Evolutionary conservation across 2,329 filamentous ascomycete species (phyloP).

Genomic region (Fusarium paranaense): DNA sequence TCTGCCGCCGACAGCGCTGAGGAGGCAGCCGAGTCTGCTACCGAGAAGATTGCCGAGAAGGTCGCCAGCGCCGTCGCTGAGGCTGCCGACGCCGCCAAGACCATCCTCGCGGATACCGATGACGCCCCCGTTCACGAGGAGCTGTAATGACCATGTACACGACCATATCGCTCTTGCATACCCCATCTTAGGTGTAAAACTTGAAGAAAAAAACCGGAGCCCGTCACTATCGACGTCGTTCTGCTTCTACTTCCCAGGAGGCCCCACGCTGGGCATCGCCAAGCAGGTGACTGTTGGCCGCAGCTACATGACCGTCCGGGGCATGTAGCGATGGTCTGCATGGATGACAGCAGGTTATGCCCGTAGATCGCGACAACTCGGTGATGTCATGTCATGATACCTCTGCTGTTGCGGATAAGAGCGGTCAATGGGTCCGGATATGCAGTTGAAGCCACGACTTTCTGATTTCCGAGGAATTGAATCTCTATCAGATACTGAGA

Average conservation of each 20-base stretch:
- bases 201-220: constrained; percentile 3
- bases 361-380: constrained; percentile 28
- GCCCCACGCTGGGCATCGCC: constrained; percentile 12
- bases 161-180: constrained; percentile 24
- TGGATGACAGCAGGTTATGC: constrained; percentile 6
- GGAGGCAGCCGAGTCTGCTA: constrained; percentile 51
- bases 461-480: not conserved
- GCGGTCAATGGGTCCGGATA: not conserved
- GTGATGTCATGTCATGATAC: constrained; percentile 28
- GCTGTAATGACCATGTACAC: constrained; percentile 55
- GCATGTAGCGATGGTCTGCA: constrained; percentile 17
- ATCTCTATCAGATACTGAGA: not conserved
- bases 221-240: constrained; percentile 13
- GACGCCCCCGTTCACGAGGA: constrained; percentile 70
- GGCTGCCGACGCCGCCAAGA: constrained; percentile 65
- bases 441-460: not conserved
- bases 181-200: constrained; percentile 10
- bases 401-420: not conserved
- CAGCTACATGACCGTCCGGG: constrained; percentile 17
- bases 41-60: constrained; percentile 57
- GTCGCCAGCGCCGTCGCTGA: constrained; percentile 59
- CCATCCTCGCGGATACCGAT: constrained; percentile 65
- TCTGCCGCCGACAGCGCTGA: constrained; percentile 41
- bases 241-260: not conserved
- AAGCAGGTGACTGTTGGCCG: constrained; percentile 22